A percentile compares a stretch with the other conserved stretches of the same genome.
phyloP scores from a whole-genome alignment of 805 yeast species.

The Wickerhamomyces sydowiorum region DNA sequence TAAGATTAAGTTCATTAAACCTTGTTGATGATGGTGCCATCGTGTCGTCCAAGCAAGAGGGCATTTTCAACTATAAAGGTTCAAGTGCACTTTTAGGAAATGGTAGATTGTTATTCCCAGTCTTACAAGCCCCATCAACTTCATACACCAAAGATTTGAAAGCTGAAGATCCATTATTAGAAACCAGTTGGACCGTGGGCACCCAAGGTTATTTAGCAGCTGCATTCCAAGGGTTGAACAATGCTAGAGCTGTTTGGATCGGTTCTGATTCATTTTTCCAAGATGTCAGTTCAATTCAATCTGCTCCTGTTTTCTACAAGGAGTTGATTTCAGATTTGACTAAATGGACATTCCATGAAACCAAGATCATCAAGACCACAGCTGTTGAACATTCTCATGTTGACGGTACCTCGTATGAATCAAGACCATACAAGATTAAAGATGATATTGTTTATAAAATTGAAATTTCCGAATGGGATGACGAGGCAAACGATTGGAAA shows the following conservation, averaged over 20 bases:
- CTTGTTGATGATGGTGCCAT: slow-evolving; percentile 17
- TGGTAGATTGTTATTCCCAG: slow-evolving; percentile 64
- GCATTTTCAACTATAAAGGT: slow-evolving; percentile 36
- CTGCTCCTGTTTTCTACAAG: slow-evolving; percentile 25
- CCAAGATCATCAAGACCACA: slow-evolving; percentile 53
- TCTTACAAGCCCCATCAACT: slow-evolving; percentile 59
- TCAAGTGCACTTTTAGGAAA: slow-evolving; percentile 68
- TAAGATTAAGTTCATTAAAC: slow-evolving; percentile 8
- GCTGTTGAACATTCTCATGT: slow-evolving; percentile 49
- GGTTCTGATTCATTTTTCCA: slow-evolving; percentile 60
- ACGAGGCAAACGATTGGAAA: slow-evolving; percentile 46
- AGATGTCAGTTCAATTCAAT: slow-evolving; percentile 26
- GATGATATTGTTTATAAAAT: slow-evolving; percentile 59
- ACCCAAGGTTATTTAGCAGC: slow-evolving; percentile 71
- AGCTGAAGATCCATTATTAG: slow-evolving; percentile 34
- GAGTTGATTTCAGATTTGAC: slow-evolving; percentile 40
- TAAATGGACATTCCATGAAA: slow-evolving; percentile 72
- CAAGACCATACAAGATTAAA: slow-evolving; percentile 59
- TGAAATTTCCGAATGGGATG: slow-evolving; percentile 43
- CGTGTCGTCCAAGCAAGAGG: slow-evolving; percentile 11
- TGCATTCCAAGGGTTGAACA: slow-evolving; percentile 73
- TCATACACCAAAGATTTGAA: slow-evolving; percentile 49
- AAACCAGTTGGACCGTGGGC: slow-evolving; percentile 71
- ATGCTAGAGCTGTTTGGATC: slow-evolving; percentile 75
- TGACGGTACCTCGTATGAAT: slow-evolving; percentile 36